phyloP scores from a whole-genome alignment of 2,329 filamentous ascomycete genomes.

The Trichoderma aggressivum region DNA sequence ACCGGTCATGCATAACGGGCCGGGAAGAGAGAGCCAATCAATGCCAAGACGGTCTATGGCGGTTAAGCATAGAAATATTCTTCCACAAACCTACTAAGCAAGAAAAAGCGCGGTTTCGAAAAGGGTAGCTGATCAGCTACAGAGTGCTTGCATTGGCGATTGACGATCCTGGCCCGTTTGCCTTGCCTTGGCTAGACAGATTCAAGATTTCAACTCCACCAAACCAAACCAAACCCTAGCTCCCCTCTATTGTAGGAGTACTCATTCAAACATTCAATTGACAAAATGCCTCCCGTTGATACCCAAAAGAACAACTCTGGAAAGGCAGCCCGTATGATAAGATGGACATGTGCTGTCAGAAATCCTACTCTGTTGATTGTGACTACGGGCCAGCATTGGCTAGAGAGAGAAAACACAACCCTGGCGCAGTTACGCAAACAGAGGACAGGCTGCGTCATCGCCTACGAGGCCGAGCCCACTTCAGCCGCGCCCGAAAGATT shows the following conservation, averaged over 20 bases:
- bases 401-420: not conserved
- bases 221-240: not conserved
- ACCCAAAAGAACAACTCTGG: not conserved
- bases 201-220: not conserved
- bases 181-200: not conserved
- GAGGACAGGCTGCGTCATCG: constrained; percentile 7
- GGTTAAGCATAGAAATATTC: not conserved
- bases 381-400: not conserved
- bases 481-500: not conserved
- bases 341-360: not conserved
- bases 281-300: not conserved
- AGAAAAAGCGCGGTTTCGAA: not conserved
- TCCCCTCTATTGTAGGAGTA: not conserved
- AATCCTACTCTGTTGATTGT: not conserved
- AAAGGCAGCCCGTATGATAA: not conserved
- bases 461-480: constrained; percentile 6
- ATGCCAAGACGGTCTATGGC: not conserved
- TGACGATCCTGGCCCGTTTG: not conserved
- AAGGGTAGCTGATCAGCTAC: not conserved
- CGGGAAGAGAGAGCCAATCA: not conserved
- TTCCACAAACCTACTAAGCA: no score
- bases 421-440: not conserved
- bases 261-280: not conserved
- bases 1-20: not conserved
- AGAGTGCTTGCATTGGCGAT: not conserved